phyloP scores from a whole-genome alignment of 148 eudicot genomes.

The Talinum fruticosum region DNA sequence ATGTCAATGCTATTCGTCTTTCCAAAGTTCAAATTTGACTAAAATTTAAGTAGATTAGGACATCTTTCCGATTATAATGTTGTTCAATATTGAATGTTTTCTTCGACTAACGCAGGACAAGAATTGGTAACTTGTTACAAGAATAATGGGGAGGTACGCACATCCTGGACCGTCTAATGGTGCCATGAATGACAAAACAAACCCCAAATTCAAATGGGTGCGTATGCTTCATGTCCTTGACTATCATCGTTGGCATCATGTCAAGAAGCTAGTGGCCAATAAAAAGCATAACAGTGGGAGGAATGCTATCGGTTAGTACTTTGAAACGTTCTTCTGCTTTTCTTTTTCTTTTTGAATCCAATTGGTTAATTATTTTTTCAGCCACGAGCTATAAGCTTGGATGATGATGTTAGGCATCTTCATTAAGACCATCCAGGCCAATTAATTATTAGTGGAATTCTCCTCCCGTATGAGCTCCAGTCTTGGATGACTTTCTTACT shows the following conservation, averaged over 20 bases:
- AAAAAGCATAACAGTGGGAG: conserved; percentile 31
- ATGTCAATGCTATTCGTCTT: no score
- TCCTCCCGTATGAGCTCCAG: no score
- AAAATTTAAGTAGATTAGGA: background rate
- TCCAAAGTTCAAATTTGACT: background rate
- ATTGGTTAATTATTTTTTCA: no score
- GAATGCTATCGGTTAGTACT: conserved; percentile 25
- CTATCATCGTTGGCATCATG: conserved; percentile 53
- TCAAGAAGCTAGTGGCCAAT: conserved; percentile 45
- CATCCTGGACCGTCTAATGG: conserved; percentile 21
- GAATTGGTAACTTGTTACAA: background rate
- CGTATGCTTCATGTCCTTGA: conserved; percentile 53
- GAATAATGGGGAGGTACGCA: conserved; percentile 41
- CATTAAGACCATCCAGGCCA: no score
- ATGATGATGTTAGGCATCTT: no score
- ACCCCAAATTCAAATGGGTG: conserved; percentile 47
- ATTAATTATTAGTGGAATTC: no score
- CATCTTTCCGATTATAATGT: background rate
- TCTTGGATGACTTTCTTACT: no score
- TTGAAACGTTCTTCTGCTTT: background rate
- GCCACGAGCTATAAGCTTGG: no score
- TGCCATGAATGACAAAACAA: conserved; percentile 23
- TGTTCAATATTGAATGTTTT: background rate
- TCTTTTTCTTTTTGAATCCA: background rate
- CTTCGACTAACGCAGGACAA: background rate